These are phyloP conservation scores for Corymbia maculata DNA, from an alignment of 345 rosid genomes.

Conservation along the genomic window DNA sequence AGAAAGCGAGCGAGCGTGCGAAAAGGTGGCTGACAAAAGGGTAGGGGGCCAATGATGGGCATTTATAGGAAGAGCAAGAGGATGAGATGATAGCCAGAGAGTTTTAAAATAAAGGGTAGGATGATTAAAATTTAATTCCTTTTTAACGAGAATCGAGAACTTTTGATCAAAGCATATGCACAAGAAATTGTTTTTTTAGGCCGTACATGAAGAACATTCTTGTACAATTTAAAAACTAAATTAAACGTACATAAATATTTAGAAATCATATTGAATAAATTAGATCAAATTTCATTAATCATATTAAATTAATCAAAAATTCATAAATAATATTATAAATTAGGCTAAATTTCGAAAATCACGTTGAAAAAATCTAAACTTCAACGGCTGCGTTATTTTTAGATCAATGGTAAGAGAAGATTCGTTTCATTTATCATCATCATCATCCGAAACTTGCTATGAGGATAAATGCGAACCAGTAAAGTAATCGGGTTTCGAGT, in stretches of 20 bases:
- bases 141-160: not conserved
- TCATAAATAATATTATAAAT: accelerated
- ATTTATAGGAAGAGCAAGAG: not conserved
- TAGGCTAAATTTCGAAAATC: too few relatives aligned
- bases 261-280: accelerated
- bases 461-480: too few relatives aligned
- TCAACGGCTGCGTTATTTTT: too few relatives aligned
- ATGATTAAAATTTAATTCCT: not conserved
- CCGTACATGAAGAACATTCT: too few relatives aligned
- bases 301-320: too few relatives aligned
- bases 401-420: too few relatives aligned
- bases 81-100: not conserved
- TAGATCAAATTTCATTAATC: too few relatives aligned
- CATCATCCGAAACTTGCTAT: too few relatives aligned
- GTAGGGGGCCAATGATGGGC: not conserved
- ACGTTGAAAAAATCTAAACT: too few relatives aligned
- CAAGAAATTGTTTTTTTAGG: not conserved
- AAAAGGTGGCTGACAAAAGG: constrained; percentile 1
- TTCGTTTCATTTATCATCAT: too few relatives aligned
- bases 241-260: accelerated
- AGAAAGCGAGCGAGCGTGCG: not conserved
- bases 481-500: too few relatives aligned
- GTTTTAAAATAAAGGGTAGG: not conserved
- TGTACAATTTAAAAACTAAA: too few relatives aligned
- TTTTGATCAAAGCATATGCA: not conserved